Evolutionary conservation across 2,329 filamentous ascomycete genomes (phyloP), one percentile per base, ranked within the genome.

Genomic region (Paecilomyces variotii): DNA sequence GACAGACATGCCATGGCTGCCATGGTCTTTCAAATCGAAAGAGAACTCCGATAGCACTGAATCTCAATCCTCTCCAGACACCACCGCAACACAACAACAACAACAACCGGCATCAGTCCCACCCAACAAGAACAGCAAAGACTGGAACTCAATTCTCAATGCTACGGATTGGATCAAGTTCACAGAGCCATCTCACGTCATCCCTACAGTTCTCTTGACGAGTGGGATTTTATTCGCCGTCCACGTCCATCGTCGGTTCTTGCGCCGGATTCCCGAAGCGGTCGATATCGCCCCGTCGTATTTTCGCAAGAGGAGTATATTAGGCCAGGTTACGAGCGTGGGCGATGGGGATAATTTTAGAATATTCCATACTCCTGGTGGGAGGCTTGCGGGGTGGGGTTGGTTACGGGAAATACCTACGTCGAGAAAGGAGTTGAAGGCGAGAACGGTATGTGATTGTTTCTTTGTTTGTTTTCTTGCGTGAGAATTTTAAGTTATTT

Each of bases 261-360:
- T 99, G 54, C 88, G 91, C 35, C 89, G 94, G 56, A 90, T 97
- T 59, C 91, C 91, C 3, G 87, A 85, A 58, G 84, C 90, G 35
- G 80, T 83, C 26, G 83, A 91, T 70, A 88, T 99, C 65, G 85
- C 85, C 54, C 88, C 90, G 1, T 78, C 80, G 10, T 88, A 87
- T 70, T 93, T 93, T 70, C 85, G 89, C 53, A 86, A 80, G 61
- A 83, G 89, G 65, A 92, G 85, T 65, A 70, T 99, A 50, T 88
- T 93, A 66, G 94, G 94, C 12, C 84, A 83, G 61, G 94, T 97
- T 50, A 97, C 93, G 11, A 91, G 89, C 65, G 94, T 99, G 26
- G 94, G 95, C 50, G 94, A 99, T 80, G 95, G 91, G 3, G 94
- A 99, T 74, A 93, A 93, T 71, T 97, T 99, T 73, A 88, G 94